Conservation (phyloP, 1,139 yeast species). For the Diutina pseudorugosa region DNA sequence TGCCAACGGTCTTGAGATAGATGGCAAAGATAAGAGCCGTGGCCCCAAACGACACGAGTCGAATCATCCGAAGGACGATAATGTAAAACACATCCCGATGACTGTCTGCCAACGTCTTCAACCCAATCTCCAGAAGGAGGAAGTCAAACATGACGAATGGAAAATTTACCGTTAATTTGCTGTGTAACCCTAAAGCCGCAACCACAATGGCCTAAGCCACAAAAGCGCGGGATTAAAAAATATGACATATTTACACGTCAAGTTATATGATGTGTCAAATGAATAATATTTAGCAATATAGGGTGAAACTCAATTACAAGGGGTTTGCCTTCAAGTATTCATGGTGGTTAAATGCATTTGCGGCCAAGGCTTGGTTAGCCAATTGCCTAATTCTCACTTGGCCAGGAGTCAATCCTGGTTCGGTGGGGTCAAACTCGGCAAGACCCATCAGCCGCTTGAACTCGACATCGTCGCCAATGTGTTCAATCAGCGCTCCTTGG, state of each 20-base stretch:
- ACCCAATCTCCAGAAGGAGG: conserved; percentile 15
- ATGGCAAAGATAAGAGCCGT: conserved; percentile 27
- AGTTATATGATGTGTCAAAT: neutral
- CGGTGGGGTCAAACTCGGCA: neutral
- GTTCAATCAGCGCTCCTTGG: neutral
- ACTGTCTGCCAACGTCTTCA: conserved; percentile 15
- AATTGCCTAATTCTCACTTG: neutral
- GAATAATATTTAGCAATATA: neutral
- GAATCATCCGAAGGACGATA: conserved; percentile 21
- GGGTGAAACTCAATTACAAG: neutral
- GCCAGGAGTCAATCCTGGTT: neutral
- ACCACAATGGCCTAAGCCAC: neutral
- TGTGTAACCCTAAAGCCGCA: neutral
- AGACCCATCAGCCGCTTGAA: conserved; percentile 3
- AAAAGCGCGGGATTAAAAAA: neutral
- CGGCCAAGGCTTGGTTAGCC: neutral
- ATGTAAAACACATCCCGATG: conserved; percentile 20
- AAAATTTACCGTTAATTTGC: neutral
- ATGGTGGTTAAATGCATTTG: neutral
- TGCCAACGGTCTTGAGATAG: conserved; percentile 20
- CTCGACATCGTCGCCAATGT: neutral
- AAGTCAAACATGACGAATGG: neutral
- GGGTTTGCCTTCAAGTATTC: neutral
- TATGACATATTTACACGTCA: neutral
- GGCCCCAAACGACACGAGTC: conserved; percentile 30